A percentile compares a stretch with the other conserved stretches of the same genome.
Evolutionary conservation across 257 asterid species (phyloP).

Genomic region (Rubia yunnanensis): DNA sequence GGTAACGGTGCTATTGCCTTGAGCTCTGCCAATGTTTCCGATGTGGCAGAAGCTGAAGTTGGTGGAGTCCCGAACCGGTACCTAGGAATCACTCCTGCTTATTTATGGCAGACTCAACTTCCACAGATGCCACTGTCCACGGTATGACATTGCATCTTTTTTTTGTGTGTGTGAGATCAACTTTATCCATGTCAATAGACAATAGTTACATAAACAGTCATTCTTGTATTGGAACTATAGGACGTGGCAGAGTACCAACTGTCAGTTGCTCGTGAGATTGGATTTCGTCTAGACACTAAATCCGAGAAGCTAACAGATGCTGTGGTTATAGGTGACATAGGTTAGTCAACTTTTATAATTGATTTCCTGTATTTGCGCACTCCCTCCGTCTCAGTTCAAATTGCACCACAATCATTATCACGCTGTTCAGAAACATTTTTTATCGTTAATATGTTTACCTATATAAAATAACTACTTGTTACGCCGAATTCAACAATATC

Average conservation of each 20-base stretch:
- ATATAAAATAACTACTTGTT: too few species aligned
- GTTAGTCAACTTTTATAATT: constrained; percentile 35
- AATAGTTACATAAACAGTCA: background rate
- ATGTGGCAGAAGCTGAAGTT: constrained; percentile 79
- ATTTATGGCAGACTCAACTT: constrained; percentile 86
- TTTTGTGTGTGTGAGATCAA: background rate
- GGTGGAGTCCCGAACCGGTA: constrained; percentile 95
- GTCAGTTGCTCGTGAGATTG: constrained; percentile 81
- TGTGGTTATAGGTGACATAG: constrained; percentile 58
- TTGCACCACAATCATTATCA: too few species aligned
- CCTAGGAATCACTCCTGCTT: constrained; percentile 87
- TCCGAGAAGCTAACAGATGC: constrained; percentile 76
- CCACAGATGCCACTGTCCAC: constrained; percentile 53
- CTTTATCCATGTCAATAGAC: background rate
- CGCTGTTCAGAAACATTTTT: too few species aligned
- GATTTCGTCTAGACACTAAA: constrained; percentile 71
- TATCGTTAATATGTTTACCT: too few species aligned
- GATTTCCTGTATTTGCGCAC: constrained; percentile 1
- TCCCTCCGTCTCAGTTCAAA: too few species aligned
- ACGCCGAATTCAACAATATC: too few species aligned
- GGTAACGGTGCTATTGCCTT: constrained; percentile 32
- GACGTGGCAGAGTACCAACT: constrained; percentile 74
- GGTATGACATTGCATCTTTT: constrained; percentile 58
- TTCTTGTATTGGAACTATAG: constrained; percentile 42
- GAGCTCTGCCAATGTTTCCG: constrained; percentile 34